phyloP scores from a whole-genome alignment of 371 early-diverging fungal species.

The Mucor sp. region DNA sequence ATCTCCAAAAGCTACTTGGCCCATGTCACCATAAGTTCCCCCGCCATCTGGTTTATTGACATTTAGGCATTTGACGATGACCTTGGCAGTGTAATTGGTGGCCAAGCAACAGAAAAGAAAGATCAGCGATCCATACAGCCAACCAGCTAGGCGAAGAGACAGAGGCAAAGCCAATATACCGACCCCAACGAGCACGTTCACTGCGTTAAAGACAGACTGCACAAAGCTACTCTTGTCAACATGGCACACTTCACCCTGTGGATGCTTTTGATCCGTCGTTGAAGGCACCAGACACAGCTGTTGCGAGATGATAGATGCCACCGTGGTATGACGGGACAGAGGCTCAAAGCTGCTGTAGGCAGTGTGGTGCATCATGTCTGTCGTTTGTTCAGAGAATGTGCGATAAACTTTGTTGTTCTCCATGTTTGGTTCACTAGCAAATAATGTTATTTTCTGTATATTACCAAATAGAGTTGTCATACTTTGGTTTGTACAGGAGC shows the following conservation, averaged over 20 bases:
- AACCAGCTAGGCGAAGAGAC: conserved; percentile 41
- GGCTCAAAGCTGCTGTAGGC: conserved; percentile 13
- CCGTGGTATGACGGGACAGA: conserved; percentile 22
- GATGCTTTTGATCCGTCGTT: conserved; percentile 10
- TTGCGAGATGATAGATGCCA: conserved; percentile 20
- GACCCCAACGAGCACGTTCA: conserved; percentile 67
- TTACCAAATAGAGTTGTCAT: background rate
- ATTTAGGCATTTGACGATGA: conserved; percentile 58
- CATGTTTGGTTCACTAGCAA: background rate
- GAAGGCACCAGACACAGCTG: conserved; percentile 1
- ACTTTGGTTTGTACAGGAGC: background rate
- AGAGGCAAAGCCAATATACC: conserved; percentile 48
- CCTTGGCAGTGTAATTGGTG: conserved; percentile 60
- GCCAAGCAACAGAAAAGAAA: conserved; percentile 49
- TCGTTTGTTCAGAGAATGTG: conserved; percentile 13
- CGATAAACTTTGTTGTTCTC: conserved; percentile 1
- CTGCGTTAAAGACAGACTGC: conserved; percentile 59
- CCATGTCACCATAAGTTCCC: conserved; percentile 66
- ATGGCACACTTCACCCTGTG: background rate
- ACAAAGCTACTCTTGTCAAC: conserved; percentile 23
- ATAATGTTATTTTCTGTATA: background rate
- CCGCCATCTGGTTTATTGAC: conserved; percentile 15
- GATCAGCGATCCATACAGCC: conserved; percentile 56
- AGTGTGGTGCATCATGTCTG: conserved; percentile 1
- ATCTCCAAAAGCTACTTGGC: conserved; percentile 63